Base-by-base conservation (phyloP, 148 eudicot genomes). In the Suaeda aralocaspica region DNA sequence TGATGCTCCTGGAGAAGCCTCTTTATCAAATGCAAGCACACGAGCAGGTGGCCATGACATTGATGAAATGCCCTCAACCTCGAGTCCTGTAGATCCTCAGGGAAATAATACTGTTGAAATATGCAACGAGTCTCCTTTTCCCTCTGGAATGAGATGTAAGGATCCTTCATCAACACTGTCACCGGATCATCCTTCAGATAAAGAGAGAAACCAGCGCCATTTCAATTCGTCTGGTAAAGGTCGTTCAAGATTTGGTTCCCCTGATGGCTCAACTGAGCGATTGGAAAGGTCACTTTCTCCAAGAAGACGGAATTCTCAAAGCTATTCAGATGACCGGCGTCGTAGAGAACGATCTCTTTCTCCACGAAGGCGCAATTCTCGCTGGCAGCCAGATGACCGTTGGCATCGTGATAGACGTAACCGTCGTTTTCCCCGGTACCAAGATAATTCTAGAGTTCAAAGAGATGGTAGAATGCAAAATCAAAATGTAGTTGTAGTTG, bases 231-330 rank as follows among this genome's bases (percentile, higher is more conserved):
- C 76, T 33, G 66, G 29, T 63, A 71, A 46, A 53, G 65, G 66
- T 66, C 72, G 76, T 30, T 52, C 72, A 28, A 53, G 55, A 49
- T n/a, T 30, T 44, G 30, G 57, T 66, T 67, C 77, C 15, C 74
- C 62, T 14, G 59, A 66, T 30, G 36, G 55, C 66, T 75, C 66
- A 51, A 45, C 73, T 46, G 77, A 73, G 12, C 81, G 71, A 66
- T 62, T 56, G 45, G 82, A 63, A 36, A 64, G 78, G 67, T 74
- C 65, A 57, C 76, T 77, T 76, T 80, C 88, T 60, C 77, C 84
- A 5, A 74, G 68, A 24, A 76, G 75, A 62, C 76, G 64, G 6
- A 25, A 70, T 69, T 74, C 71, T 70, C 76, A 60, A 21, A 31
- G 74, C 64, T 18, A 72, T 67, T 69, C 50, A 52, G 53, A 84